Conservation (phyloP, 768 basidiomycete species). For the Pholiota molesta region DNA sequence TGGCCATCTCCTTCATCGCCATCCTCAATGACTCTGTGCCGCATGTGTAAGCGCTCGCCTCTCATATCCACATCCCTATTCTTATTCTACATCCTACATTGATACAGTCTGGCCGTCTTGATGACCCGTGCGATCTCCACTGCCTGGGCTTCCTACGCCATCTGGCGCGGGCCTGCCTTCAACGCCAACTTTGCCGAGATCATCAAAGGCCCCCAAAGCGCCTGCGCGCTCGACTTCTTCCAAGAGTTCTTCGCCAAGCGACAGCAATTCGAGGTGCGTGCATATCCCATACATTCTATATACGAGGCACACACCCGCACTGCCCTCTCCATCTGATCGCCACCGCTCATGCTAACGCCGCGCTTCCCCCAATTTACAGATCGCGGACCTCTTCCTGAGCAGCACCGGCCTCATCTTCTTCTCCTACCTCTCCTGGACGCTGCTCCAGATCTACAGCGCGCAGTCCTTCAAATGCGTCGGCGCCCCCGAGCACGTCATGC, state of each 20-base stretch:
- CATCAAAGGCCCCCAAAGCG: conserved; percentile 39
- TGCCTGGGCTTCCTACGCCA: conserved; percentile 52
- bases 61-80: neutral
- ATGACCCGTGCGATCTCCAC: conserved; percentile 49
- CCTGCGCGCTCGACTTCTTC: conserved; percentile 54
- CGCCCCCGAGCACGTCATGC: conserved; percentile 50
- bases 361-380: conserved; percentile 35
- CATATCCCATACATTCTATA: neutral
- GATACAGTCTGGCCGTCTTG: conserved; percentile 47
- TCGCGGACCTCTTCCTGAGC: conserved; percentile 51
- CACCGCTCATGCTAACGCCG: neutral
- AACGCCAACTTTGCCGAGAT: conserved; percentile 37
- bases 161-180: conserved; percentile 47
- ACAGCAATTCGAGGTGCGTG: conserved; percentile 43
- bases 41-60: conserved; percentile 44
- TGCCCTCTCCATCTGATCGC: too few species aligned
- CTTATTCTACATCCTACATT: neutral
- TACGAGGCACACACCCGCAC: neutral
- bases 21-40: conserved; percentile 56
- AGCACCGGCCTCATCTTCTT: conserved; percentile 44
- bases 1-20: conserved; percentile 51
- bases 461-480: conserved; percentile 56
- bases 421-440: conserved; percentile 44
- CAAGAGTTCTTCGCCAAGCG: conserved; percentile 45
- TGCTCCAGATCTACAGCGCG: conserved; percentile 49